These are phyloP conservation scores for Herpotrichia juniperi DNA, from an alignment of 2,329 filamentous ascomycete species.

Conservation along the genomic window DNA sequence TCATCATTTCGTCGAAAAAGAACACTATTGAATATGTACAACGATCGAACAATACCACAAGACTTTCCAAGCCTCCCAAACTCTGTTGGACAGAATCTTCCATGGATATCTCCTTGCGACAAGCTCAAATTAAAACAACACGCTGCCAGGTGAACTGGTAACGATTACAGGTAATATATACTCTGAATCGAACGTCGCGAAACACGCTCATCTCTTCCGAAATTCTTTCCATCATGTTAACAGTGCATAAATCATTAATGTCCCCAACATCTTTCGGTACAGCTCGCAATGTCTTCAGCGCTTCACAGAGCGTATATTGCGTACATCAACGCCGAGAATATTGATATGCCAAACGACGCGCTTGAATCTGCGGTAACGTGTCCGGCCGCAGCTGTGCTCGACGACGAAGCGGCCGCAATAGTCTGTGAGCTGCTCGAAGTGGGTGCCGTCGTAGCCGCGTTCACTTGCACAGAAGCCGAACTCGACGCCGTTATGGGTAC, in stretches of 20 bases:
- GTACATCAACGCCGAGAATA: conserved; percentile 34
- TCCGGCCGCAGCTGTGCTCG: conserved; percentile 27
- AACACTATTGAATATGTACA: background rate
- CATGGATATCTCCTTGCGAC: conserved; percentile 26
- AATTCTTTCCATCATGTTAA: too few relatives aligned
- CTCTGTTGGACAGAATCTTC: conserved; percentile 2
- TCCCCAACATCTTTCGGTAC: too few relatives aligned
- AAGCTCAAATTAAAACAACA: conserved; percentile 5
- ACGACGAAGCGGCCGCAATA: conserved; percentile 17
- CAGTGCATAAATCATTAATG: too few relatives aligned
- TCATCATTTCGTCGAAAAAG: too few relatives aligned
- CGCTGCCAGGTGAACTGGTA: background rate
- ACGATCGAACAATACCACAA: background rate
- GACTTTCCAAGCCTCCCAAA: background rate
- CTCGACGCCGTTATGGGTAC: conserved; percentile 43
- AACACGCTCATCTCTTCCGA: too few relatives aligned
- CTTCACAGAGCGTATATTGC: conserved; percentile 18
- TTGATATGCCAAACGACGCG: conserved; percentile 28
- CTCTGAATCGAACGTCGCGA: background rate
- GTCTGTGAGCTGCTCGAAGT: conserved; percentile 7
- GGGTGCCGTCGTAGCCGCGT: conserved; percentile 29
- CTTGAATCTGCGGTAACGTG: conserved; percentile 21
- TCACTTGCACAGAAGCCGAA: conserved; percentile 24
- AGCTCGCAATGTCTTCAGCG: too few relatives aligned
- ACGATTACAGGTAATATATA: background rate